These are phyloP conservation scores for Pogostemon cablin DNA, from an alignment of 257 asterid species.

Conservation along the genomic window DNA sequence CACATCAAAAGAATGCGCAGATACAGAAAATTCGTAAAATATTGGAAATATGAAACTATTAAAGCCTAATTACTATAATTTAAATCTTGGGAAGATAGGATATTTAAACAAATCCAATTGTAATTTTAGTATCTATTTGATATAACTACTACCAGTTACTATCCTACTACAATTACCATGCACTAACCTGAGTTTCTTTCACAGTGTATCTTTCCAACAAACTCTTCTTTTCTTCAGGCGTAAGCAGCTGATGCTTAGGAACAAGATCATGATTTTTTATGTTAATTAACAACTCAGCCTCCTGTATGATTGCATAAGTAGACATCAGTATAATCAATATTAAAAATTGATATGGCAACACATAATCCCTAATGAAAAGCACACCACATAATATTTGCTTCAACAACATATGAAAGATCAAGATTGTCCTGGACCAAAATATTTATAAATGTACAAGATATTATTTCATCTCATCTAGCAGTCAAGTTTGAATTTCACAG, in stretches of 20 bases:
- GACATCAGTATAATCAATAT: constrained; percentile 2
- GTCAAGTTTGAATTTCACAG: neutral
- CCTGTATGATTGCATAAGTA: constrained; percentile 27
- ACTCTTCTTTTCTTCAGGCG: constrained; percentile 65
- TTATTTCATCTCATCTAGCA: neutral
- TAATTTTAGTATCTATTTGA: too few relatives aligned
- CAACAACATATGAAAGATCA: neutral
- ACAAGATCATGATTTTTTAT: constrained; percentile 68
- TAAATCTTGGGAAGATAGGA: too few relatives aligned
- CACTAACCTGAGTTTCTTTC: constrained; percentile 77
- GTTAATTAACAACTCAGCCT: constrained; percentile 65
- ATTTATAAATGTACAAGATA: neutral
- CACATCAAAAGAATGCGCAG: neutral
- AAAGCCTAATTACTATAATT: too few relatives aligned
- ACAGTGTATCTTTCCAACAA: constrained; percentile 78
- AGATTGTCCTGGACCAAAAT: neutral
- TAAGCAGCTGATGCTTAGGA: constrained; percentile 69
- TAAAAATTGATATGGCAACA: neutral
- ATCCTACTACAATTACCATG: neutral
- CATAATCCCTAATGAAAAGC: neutral
- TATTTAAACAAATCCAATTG: too few relatives aligned
- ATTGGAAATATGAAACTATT: too few relatives aligned
- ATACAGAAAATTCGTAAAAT: too few relatives aligned
- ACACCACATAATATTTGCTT: neutral
- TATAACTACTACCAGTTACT: neutral